A percentile compares a stretch with the other conserved stretches of the same genome.
Evolutionary conservation across 2,329 filamentous ascomycete genomes (phyloP).

Genomic region (Colletotrichum aenigma): DNA sequence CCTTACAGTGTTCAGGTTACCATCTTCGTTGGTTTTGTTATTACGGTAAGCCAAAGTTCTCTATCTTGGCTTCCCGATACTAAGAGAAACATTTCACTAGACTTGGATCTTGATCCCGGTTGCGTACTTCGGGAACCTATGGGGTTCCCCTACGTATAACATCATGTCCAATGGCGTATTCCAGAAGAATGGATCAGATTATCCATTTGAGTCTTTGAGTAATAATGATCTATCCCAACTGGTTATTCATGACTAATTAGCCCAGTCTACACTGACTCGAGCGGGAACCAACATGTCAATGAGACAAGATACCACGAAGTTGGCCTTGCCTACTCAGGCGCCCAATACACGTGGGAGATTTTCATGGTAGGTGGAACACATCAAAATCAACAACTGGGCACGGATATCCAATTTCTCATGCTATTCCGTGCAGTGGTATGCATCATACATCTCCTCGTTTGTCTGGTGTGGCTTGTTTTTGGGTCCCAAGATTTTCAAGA

Average conservation of each 20-base stretch:
- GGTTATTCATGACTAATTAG: slow-evolving; percentile 2
- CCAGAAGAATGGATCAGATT: slow-evolving; percentile 19
- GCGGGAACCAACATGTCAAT: slow-evolving; percentile 35
- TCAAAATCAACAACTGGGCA: background rate
- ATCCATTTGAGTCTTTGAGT: slow-evolving; percentile 26
- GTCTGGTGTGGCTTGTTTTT: slow-evolving; percentile 65
- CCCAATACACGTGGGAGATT: slow-evolving; percentile 57
- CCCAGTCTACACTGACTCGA: slow-evolving; percentile 7
- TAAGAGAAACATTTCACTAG: slow-evolving; percentile 28
- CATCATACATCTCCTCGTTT: slow-evolving; percentile 61
- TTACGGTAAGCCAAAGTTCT: slow-evolving; percentile 23
- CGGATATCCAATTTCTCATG: slow-evolving; percentile 34
- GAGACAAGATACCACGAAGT: slow-evolving; percentile 49
- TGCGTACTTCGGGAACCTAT: slow-evolving; percentile 62
- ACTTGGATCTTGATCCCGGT: slow-evolving; percentile 64
- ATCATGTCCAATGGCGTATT: slow-evolving; percentile 65
- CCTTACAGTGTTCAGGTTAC: slow-evolving; percentile 61
- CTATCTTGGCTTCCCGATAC: background rate
- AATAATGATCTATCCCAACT: background rate
- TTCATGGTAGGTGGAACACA: background rate
- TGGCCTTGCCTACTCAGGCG: slow-evolving; percentile 61
- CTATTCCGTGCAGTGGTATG: slow-evolving; percentile 46
- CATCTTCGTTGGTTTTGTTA: slow-evolving; percentile 57
- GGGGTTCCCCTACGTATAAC: slow-evolving; percentile 43
- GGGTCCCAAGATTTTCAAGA: slow-evolving; percentile 45